Conservation (phyloP, 2,329 filamentous ascomycete genomes). For the Aureobasidium sp. region DNA sequence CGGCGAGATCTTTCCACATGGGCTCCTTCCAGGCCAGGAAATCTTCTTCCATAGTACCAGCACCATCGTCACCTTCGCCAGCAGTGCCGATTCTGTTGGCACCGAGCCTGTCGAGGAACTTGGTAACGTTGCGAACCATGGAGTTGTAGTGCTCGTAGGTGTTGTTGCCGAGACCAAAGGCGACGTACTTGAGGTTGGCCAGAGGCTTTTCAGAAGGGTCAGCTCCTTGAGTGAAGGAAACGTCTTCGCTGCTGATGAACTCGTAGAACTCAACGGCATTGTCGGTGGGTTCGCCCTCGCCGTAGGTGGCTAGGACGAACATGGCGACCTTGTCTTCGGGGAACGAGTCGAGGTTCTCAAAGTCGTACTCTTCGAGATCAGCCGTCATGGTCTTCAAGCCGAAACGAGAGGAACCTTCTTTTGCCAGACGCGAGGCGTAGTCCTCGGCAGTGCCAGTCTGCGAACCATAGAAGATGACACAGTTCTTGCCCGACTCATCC, state of each 20-base stretch:
- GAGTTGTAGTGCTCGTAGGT: conserved; percentile 79
- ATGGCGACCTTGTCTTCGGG: conserved; percentile 86
- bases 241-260: conserved; percentile 77
- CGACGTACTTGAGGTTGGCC: conserved; percentile 79
- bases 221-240: conserved; percentile 65
- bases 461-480: conserved; percentile 95
- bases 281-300: conserved; percentile 96
- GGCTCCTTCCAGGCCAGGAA: conserved; percentile 99
- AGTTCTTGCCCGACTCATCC: conserved; percentile 93
- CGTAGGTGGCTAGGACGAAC: conserved; percentile 95
- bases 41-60: conserved; percentile 99
- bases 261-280: conserved; percentile 99
- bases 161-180: conserved; percentile 43
- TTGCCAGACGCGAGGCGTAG: conserved; percentile 90
- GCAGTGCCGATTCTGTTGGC: conserved; percentile 76
- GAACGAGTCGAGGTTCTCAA: conserved; percentile 82
- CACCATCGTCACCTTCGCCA: conserved; percentile 94
- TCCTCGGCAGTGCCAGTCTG: conserved; percentile 98
- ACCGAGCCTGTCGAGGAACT: conserved; percentile 71
- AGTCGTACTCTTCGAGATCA: conserved; percentile 96
- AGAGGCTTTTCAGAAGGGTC: conserved; percentile 60
- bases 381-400: conserved; percentile 99
- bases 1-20: conserved; percentile 84
- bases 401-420: conserved; percentile 94
- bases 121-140: conserved; percentile 89